phyloP scores from a whole-genome alignment of 2,329 filamentous ascomycete genomes.

The Arthrinium phaeospermum region DNA sequence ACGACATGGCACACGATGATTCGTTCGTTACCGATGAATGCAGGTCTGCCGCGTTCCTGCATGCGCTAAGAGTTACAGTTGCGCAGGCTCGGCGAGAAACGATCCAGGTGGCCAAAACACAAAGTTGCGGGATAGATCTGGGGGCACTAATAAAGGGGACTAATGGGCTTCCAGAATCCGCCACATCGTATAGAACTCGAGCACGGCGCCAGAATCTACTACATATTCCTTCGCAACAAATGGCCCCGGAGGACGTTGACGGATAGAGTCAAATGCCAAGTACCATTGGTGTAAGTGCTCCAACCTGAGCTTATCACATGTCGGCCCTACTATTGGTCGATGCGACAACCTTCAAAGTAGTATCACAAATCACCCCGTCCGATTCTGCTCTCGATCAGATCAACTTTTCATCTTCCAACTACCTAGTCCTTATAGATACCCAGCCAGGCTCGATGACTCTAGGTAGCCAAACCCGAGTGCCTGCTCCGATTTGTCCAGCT shows the following conservation, averaged over 20 bases:
- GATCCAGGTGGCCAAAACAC: slow-evolving; percentile 12
- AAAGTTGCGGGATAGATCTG: slow-evolving; percentile 14
- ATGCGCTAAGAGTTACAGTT: slow-evolving; percentile 13
- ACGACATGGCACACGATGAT: background rate
- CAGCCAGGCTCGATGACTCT: background rate
- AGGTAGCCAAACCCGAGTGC: background rate
- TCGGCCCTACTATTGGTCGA: background rate
- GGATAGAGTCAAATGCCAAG: background rate
- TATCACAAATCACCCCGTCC: background rate
- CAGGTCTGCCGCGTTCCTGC: slow-evolving; percentile 14
- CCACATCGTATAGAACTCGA: slow-evolving; percentile 5
- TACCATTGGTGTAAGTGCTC: background rate
- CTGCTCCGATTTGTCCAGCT: background rate
- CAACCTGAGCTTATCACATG: background rate
- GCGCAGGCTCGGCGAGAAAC: slow-evolving; percentile 8
- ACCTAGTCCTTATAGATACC: background rate
- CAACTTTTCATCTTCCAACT: too few relatives aligned
- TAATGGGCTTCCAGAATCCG: background rate
- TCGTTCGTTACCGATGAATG: slow-evolving; percentile 4
- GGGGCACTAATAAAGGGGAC: background rate
- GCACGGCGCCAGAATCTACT: background rate
- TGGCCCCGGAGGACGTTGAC: background rate
- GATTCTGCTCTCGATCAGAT: background rate
- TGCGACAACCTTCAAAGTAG: background rate
- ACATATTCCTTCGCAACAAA: background rate